These are phyloP conservation scores for Pythium folliculosum DNA, from an alignment of 352 stramenopile species.

Conservation along the genomic window DNA sequence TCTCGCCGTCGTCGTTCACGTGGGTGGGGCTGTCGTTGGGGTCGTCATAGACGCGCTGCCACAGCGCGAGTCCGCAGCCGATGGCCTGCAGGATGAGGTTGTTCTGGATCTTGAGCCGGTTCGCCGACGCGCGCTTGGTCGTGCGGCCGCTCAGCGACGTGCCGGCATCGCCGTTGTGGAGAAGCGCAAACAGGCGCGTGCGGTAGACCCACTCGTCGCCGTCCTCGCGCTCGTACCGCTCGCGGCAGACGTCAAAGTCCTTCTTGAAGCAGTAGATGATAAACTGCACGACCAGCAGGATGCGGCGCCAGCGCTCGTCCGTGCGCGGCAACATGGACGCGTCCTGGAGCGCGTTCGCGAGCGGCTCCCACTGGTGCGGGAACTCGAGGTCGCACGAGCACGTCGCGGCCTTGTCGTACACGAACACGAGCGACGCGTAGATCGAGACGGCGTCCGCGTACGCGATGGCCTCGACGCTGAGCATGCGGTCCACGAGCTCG, in stretches of 20 bases:
- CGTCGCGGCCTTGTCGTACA: slow-evolving; percentile 70
- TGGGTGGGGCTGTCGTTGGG: slow-evolving; percentile 26
- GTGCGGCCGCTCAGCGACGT: slow-evolving; percentile 24
- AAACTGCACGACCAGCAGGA: slow-evolving; percentile 79
- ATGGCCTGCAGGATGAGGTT: slow-evolving; percentile 74
- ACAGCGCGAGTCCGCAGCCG: slow-evolving; percentile 51
- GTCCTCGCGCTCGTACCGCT: slow-evolving; percentile 52
- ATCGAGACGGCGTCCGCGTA: slow-evolving; percentile 77
- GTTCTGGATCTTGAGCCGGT: slow-evolving; percentile 47
- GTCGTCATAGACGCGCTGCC: slow-evolving; percentile 66
- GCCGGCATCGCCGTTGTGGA: slow-evolving; percentile 48
- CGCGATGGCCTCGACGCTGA: slow-evolving; percentile 64
- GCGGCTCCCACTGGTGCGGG: slow-evolving; percentile 69
- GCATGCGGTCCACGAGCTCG: slow-evolving; percentile 80
- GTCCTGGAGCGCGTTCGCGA: slow-evolving; percentile 63
- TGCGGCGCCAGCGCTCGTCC: slow-evolving; percentile 64
- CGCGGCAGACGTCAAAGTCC: slow-evolving; percentile 58
- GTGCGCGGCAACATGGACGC: slow-evolving; percentile 39
- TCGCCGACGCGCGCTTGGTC: slow-evolving; percentile 36
- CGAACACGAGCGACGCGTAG: slow-evolving; percentile 79
- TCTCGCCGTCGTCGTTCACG: slow-evolving; percentile 24
- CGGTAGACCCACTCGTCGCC: slow-evolving; percentile 52
- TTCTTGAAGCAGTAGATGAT: slow-evolving; percentile 81
- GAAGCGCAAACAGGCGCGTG: slow-evolving; percentile 59
- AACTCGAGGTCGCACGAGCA: slow-evolving; percentile 67